Conservation (phyloP, 257 asterid genomes). For the Thymus quinquecostatus region DNA sequence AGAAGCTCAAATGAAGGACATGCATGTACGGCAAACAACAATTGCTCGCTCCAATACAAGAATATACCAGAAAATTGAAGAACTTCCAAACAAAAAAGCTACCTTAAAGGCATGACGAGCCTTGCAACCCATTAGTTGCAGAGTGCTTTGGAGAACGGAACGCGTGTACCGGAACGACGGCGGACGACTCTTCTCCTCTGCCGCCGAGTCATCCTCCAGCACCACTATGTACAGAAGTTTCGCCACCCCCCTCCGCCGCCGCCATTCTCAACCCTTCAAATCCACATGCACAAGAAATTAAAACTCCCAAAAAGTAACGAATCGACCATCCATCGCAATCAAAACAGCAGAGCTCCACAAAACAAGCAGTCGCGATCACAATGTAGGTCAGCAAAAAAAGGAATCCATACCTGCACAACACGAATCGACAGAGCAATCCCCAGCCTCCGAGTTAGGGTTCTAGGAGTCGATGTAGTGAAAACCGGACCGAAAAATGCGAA, state of each 20-base stretch:
- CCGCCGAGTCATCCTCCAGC: slow-evolving; percentile 60
- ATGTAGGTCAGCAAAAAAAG: slow-evolving; percentile 35
- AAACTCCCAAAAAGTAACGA: slow-evolving; percentile 15
- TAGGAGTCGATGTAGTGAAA: slow-evolving; percentile 12
- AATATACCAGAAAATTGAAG: not conserved
- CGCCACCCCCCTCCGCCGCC: slow-evolving; percentile 58
- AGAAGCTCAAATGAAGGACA: not conserved
- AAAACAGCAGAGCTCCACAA: slow-evolving; percentile 8
- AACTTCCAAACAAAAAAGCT: not conserved
- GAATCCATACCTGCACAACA: slow-evolving; percentile 33
- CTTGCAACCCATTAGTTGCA: slow-evolving; percentile 99
- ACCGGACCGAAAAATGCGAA: not conserved
- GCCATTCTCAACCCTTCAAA: slow-evolving; percentile 51
- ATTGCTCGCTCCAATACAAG: slow-evolving; percentile 19
- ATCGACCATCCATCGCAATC: slow-evolving; percentile 18
- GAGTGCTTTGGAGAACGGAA: slow-evolving; percentile 86
- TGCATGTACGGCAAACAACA: slow-evolving; percentile 29
- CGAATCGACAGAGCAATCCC: not conserved
- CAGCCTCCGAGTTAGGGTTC: slow-evolving; percentile 36
- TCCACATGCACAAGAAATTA: slow-evolving; percentile 34
- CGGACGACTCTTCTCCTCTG: slow-evolving; percentile 39
- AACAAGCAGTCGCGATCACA: slow-evolving; percentile 22
- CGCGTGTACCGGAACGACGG: slow-evolving; percentile 89
- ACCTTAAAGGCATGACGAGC: slow-evolving; percentile 99
- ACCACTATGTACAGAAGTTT: slow-evolving; percentile 85